A percentile compares a stretch with the other conserved stretches of the same genome.
phyloP scores from a whole-genome alignment of 202 grass and related monocot genomes.

The Eragrostis tef region DNA sequence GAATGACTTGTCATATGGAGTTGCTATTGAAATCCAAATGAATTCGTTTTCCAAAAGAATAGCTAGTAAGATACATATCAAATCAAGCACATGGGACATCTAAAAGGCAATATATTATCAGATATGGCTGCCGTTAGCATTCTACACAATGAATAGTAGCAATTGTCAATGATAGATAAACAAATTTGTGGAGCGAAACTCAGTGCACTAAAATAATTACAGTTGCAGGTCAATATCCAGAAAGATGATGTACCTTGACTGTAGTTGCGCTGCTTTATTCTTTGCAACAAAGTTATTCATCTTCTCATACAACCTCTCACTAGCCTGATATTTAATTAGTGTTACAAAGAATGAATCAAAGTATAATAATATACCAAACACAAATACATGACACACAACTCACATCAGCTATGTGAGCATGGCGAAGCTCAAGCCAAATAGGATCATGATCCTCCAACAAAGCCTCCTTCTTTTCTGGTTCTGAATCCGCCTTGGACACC shows the following conservation, averaged over 20 bases:
- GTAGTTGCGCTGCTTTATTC: conserved; percentile 98
- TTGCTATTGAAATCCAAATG: neutral
- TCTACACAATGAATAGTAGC: neutral
- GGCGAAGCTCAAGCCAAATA: conserved; percentile 87
- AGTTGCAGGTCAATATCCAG: conserved; percentile 29
- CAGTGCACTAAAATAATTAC: conserved; percentile 5
- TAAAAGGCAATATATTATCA: conserved; percentile 34
- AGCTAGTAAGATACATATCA: neutral
- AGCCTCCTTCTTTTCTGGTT: conserved; percentile 78
- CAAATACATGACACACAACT: conserved; percentile 43
- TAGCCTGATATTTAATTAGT: conserved; percentile 63
- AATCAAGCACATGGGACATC: conserved; percentile 1
- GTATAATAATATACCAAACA: conserved; percentile 35
- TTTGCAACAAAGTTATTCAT: conserved; percentile 82
- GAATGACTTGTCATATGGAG: neutral
- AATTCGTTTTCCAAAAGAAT: conserved; percentile 3
- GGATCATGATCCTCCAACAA: conserved; percentile 92
- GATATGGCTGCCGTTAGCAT: conserved; percentile 23
- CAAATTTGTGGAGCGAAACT: neutral
- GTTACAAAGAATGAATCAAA: conserved; percentile 43
- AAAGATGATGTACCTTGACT: conserved; percentile 63
- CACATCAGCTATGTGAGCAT: conserved; percentile 95
- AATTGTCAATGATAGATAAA: neutral
- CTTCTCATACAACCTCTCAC: conserved; percentile 89
- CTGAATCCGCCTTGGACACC: conserved; percentile 67